A percentile compares a stretch with the other conserved stretches of the same genome.
Conservation (phyloP, 768 basidiomycete species). For the Phylloporus sp. region DNA sequence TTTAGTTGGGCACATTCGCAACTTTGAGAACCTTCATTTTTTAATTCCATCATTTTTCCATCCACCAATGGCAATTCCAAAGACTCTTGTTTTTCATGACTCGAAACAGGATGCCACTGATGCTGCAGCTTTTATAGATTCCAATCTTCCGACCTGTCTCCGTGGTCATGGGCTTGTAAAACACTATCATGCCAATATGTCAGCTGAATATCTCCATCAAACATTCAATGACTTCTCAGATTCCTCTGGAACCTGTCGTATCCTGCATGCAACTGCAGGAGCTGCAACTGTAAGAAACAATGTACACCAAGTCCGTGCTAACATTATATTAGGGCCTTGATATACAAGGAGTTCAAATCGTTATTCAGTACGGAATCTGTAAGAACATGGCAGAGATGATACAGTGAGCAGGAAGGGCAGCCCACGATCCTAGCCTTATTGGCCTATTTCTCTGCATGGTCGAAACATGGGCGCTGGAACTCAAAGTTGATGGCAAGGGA, state of each 20-base stretch:
- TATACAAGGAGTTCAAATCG: background rate
- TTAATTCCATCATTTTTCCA: background rate
- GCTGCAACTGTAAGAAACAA: conserved; percentile 17
- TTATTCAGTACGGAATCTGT: background rate
- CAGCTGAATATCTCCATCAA: conserved; percentile 19
- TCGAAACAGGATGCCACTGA: conserved; percentile 9
- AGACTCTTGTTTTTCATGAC: conserved; percentile 18
- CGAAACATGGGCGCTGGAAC: background rate
- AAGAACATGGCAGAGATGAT: background rate
- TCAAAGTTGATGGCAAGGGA: background rate
- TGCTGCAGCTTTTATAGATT: conserved; percentile 7
- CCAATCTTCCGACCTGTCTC: conserved; percentile 6
- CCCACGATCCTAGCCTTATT: background rate
- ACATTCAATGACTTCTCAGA: conserved; percentile 21
- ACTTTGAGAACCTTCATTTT: background rate
- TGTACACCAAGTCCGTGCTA: background rate
- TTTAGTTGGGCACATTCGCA: background rate
- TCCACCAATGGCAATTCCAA: conserved; percentile 3
- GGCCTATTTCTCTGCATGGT: background rate
- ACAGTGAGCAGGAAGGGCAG: background rate
- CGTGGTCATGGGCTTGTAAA: conserved; percentile 14
- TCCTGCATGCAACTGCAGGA: conserved; percentile 24
- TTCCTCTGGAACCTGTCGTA: conserved; percentile 13
- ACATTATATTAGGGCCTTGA: background rate
- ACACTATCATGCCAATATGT: conserved; percentile 31